Evolutionary conservation across 768 basidiomycete species (phyloP), one percentile per base, ranked within the genome.

Genomic region (Termitomyces sp.): DNA sequence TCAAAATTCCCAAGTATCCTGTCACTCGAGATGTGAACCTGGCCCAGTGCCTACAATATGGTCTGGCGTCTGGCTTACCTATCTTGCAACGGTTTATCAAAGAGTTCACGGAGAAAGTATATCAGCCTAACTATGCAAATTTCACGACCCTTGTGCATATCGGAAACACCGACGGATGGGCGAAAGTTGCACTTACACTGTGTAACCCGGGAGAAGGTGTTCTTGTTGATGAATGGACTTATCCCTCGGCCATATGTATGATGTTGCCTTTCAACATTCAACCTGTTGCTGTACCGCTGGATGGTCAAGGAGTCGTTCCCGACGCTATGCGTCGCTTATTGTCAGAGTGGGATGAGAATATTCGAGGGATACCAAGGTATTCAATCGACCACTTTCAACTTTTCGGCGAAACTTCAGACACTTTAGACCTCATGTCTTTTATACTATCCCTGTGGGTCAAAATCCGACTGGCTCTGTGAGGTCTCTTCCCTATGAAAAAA

Each of bases 381-480:
- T 68, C 59, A 64, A 3, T 53, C 50, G 26, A 57, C 9, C 18
- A 13, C 22, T 54, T 42, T 32, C 8, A 22, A 22, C 4, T n/a
- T 22, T 43, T 16, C 45, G 49, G 26, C 9, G 36, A 18, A n/a
- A 43, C 27, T 22, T 58, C 14, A 12, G 58, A 22, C 58, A 60
- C n/a, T 32, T 3, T 56, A 88, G 87, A 37, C 88, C 88, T 39
- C 86, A 81, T 64, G 80, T 90, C 32, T 77, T 91, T 70, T 91
- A 91, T 68, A 88, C 84, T 4, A 77, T 91, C 13, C 89, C 91
- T 0, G 78, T 90, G n/a, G 90, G 89, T 27, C 91, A 94, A 72
- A 94, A 94, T 69, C 93, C 91, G 5, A 87, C 85, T 5, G 92
- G 92, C 20, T 74, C 81, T 24, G 86, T 88, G 58, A 72, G 84